Evolutionary conservation across 2,329 filamentous ascomycete species (phyloP), one percentile per base, ranked within the genome.

Genomic region (Leptographium lundbergii): DNA sequence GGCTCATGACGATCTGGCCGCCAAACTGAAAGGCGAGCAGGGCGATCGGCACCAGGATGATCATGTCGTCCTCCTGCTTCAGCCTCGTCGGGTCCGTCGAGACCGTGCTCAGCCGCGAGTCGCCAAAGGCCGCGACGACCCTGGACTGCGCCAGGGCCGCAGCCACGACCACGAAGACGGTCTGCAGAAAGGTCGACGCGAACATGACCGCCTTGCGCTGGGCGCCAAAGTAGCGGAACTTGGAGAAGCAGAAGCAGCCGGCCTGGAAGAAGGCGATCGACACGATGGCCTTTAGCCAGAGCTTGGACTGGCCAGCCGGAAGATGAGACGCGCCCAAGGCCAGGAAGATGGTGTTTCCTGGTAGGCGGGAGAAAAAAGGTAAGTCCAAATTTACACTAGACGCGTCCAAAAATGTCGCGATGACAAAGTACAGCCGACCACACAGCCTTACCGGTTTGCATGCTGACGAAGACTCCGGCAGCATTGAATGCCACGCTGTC

Each of bases 391-490:
- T 17, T 4, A 39, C 3, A 34, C 32, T 9, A 39, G 36, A 39
- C 13, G 36, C 36, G 36, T 39, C 17, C 13, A 13, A 17, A 17
- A 14, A 17, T 4, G 13, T 5, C 13, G 13, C 36, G 3, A 39
- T 39, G 36, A 17, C 36, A 34, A 34, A 2, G 32, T 11, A 34
- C 10, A 9, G 32, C 32, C 32, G 32, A 34, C 32, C 32, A 34
- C 10, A 53, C 13, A 3, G 5, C 71, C 74, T 63, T 66, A 81
- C 87, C 87, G 36, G 88, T 91, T 68, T 91, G 88, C 88, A 91
- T 91, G 66, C 85, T 88, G 48, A 90, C 87, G 65, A 92, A 92
- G 3, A 85, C 85, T 14, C 87, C 86, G 85, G 87, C 91, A 50
- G 87, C 86, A 60, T 84, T 86, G 54, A 88, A 86, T 2, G 87